Base-by-base conservation (phyloP, 768 basidiomycete species). In the Mycena latifolia region DNA sequence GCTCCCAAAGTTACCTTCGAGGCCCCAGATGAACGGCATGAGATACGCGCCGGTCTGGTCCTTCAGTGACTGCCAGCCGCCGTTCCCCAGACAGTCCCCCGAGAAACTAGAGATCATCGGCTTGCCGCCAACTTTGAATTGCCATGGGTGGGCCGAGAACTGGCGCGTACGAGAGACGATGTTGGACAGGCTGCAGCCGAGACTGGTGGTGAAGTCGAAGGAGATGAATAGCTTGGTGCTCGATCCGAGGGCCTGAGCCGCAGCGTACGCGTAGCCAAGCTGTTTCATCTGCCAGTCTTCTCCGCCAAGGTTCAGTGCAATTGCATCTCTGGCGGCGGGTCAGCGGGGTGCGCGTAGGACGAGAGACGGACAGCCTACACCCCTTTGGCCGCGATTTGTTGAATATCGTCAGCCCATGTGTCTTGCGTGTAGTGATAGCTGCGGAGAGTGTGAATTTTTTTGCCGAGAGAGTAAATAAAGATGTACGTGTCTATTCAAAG, bases 281-380 rank as follows among this genome's bases (percentile, higher is more conserved):
- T 85, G 85, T 9, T 58, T 71, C n/a, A 76, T 77, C 67, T 89
- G 84, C 86, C 88, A 91, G 11, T 75, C 67, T 61, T 86, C 83
- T 5, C 78, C 76, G 39, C 90, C 89, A 45, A 90, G 78, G 76
- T 92, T 92, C 27, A 91, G 76, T 0, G 89, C 89, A 55, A 90
- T 81, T 0, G 86, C 90, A 65, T 90, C 89, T 14, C 83, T 86
- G 59, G 25, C 18, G 27, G 25, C 28, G 9, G 41, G 43, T 83
- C 78, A 71, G 77, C 31, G 79, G 51, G 29, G 33, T 45, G 31
- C 14, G 25, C 33, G 20, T 18, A 4, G 18, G 7, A 59, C 29
- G 22, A 14, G 54, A 45, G 4, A 41, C 31, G 14, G 39, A 31
- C 15, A 17, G 77, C 83, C 27, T 74, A 85, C 84, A 82, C 75